Conservation (phyloP, 2,329 filamentous ascomycete genomes). For the Calonectria pauciramosa region DNA sequence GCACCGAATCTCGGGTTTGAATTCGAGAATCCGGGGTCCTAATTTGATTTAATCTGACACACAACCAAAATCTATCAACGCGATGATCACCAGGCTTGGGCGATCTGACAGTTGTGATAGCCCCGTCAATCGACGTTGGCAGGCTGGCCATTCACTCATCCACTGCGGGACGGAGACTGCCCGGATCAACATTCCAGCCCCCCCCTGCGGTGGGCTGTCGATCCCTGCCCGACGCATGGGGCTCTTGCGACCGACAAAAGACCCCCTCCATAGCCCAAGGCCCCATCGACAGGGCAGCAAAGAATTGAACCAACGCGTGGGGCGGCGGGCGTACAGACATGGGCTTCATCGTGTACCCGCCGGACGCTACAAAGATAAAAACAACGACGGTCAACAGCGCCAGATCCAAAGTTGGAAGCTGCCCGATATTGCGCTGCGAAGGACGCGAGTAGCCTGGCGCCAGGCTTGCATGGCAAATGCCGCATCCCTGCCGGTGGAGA, state of each 20-base stretch:
- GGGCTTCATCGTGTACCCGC: not conserved
- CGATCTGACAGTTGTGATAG: not conserved
- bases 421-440: conserved; percentile 4
- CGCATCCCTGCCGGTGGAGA: conserved; percentile 18
- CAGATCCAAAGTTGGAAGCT: conserved; percentile 13
- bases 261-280: not conserved
- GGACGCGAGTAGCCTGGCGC: not conserved
- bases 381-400: not conserved
- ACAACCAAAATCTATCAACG: conserved; percentile 11
- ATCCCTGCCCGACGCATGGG: conserved; percentile 9
- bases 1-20: not conserved
- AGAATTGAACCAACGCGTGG: not conserved
- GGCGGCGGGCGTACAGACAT: not conserved
- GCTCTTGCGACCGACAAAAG: not conserved
- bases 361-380: not conserved
- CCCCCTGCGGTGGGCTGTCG: not conserved
- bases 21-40: not conserved
- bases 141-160: not conserved
- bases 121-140: conserved; percentile 1
- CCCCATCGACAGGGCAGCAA: not conserved
- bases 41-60: not conserved
- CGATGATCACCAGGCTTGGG: conserved; percentile 2
- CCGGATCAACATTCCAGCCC: conserved; percentile 14
- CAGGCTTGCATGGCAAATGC: conserved; percentile 8
- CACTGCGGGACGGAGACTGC: not conserved